Conservation (phyloP, 2,329 filamentous ascomycete genomes). For the Aspergillus ruber region DNA sequence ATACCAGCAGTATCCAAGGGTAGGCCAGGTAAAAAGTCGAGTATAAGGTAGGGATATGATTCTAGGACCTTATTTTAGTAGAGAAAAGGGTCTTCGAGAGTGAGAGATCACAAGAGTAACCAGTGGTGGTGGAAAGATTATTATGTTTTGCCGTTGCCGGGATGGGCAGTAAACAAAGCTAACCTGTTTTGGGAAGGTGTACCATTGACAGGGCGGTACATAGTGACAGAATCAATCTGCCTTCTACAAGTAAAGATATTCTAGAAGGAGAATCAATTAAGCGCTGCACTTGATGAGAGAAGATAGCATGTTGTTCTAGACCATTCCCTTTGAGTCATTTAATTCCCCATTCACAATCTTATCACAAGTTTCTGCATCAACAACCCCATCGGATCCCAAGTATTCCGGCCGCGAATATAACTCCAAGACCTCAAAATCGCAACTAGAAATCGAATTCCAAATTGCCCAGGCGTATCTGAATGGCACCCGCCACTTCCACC, state of each 20-base stretch:
- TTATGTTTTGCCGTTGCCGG: slow-evolving; percentile 19
- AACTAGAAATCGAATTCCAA: background rate
- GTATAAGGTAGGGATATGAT: background rate
- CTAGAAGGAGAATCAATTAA: no score
- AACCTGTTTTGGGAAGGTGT: slow-evolving; percentile 14
- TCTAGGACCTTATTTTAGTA: background rate
- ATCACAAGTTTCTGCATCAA: background rate
- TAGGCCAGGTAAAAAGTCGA: background rate
- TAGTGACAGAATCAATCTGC: slow-evolving; percentile 2
- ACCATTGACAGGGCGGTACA: slow-evolving; percentile 5
- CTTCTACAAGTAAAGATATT: no score
- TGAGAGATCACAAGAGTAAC: background rate
- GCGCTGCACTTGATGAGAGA: background rate
- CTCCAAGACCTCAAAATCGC: background rate
- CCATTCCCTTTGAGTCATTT: background rate
- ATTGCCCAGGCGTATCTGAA: background rate
- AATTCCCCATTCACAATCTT: background rate
- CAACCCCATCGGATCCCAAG: background rate
- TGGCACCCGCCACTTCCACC: background rate
- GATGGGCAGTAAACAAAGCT: slow-evolving; percentile 27
- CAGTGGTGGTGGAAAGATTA: background rate
- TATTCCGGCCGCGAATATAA: background rate
- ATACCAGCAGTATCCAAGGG: background rate
- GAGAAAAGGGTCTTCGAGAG: background rate
- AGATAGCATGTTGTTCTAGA: background rate